These are phyloP conservation scores for Betula pendula DNA, from an alignment of 306 rosid species.

Conservation along the genomic window DNA sequence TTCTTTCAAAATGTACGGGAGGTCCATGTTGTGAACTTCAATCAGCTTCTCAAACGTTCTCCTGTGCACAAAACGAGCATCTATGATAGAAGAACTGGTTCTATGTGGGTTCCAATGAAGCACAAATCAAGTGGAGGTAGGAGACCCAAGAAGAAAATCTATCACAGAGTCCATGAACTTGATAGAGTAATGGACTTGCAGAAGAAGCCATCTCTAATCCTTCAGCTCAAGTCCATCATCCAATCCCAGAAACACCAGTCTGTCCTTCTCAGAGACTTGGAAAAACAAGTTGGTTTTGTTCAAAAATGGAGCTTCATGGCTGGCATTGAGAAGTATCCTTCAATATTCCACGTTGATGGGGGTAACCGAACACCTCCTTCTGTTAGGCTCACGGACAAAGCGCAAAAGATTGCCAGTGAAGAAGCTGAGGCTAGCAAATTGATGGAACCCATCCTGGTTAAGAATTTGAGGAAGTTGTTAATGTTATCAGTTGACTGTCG, in stretches of 20 bases:
- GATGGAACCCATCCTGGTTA: conserved; percentile 79
- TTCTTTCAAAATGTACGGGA: conserved; percentile 14
- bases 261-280: conserved; percentile 61
- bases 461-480: conserved; percentile 60
- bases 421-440: conserved; percentile 44
- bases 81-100: conserved; percentile 3
- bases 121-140: conserved; percentile 71
- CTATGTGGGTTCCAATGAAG: conserved; percentile 28
- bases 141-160: conserved; percentile 73
- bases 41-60: conserved; percentile 12
- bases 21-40: neutral
- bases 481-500: conserved; percentile 74
- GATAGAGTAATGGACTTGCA: conserved; percentile 78
- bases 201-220: conserved; percentile 68
- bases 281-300: conserved; percentile 84
- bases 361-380: conserved; percentile 52
- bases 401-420: conserved; percentile 48
- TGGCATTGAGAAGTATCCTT: conserved; percentile 60
- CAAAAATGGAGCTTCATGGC: conserved; percentile 89
- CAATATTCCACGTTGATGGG: conserved; percentile 62
- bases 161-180: conserved; percentile 63
- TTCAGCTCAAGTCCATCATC: conserved; percentile 63
- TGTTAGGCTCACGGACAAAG: conserved; percentile 54
- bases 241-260: conserved; percentile 48
- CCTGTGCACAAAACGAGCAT: neutral